Evolutionary conservation across 768 basidiomycete species (phyloP).

Genomic region (Russula lepida): DNA sequence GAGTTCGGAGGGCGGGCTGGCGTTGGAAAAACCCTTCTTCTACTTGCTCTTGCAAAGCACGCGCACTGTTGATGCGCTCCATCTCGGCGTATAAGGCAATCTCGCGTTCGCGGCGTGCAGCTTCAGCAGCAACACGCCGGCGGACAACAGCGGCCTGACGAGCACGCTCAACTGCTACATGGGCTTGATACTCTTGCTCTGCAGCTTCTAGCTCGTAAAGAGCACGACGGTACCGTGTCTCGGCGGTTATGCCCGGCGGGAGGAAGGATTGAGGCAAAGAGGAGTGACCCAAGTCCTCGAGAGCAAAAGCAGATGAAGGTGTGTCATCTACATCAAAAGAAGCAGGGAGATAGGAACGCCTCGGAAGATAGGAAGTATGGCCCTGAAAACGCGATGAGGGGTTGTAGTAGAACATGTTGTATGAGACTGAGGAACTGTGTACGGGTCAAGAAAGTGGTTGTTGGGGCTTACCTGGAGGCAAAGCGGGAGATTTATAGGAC

Average conservation of each 20-base stretch:
- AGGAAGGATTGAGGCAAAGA: neutral
- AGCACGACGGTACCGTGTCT: conserved; percentile 17
- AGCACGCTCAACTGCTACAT: neutral
- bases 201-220: conserved; percentile 15
- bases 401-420: conserved; percentile 8
- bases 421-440: neutral
- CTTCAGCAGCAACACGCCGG: conserved; percentile 1
- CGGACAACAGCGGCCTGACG: neutral
- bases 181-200: conserved; percentile 14
- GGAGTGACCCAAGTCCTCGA: neutral
- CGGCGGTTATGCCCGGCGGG: neutral
- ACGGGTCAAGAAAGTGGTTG: neutral
- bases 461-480: neutral
- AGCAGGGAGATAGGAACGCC: neutral
- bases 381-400: neutral
- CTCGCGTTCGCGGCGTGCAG: neutral
- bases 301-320: neutral
- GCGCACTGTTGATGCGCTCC: neutral
- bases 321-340: neutral
- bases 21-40: neutral
- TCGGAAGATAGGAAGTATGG: neutral
- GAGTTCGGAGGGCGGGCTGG: neutral
- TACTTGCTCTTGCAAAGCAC: neutral
- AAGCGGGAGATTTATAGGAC: conserved; percentile 7
- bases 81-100: neutral